Conservation (phyloP, 208 protist species). For the Trypanosoma rangeli region DNA sequence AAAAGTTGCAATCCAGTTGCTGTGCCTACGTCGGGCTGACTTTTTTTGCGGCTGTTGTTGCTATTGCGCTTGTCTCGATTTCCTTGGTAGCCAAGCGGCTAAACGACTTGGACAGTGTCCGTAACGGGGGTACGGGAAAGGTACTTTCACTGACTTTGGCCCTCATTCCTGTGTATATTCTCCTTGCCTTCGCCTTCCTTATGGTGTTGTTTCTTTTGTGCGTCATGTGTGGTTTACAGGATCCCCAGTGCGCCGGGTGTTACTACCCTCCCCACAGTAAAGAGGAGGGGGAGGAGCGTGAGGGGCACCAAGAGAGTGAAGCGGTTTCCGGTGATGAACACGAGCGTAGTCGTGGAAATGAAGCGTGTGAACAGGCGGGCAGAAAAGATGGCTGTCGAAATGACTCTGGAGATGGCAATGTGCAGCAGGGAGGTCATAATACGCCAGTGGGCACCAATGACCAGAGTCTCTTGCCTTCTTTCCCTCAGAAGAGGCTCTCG, state of each 20-base stretch:
- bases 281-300: neutral
- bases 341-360: neutral
- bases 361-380: neutral
- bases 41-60: constrained; percentile 22
- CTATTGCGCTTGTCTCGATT: constrained; percentile 40
- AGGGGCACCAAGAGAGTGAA: neutral
- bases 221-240: neutral
- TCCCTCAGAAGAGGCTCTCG: neutral
- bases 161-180: constrained; percentile 62
- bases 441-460: neutral
- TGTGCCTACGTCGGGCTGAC: constrained; percentile 11
- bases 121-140: constrained; percentile 21
- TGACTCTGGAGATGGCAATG: no score
- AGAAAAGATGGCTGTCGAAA: no score
- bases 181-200: constrained; percentile 25
- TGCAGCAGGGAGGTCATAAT: no score
- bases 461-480: neutral
- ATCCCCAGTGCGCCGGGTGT: neutral
- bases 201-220: neutral
- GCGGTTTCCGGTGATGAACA: neutral
- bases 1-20: neutral
- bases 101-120: constrained; percentile 42
- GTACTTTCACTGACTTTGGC: constrained; percentile 34
- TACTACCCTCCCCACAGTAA: neutral
- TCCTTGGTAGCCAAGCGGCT: constrained; percentile 60